A percentile compares a stretch with the other conserved stretches of the same genome.
Evolutionary conservation across 2,329 filamentous ascomycete genomes (phyloP).

Genomic region (Akanthomyces uredinophilus): DNA sequence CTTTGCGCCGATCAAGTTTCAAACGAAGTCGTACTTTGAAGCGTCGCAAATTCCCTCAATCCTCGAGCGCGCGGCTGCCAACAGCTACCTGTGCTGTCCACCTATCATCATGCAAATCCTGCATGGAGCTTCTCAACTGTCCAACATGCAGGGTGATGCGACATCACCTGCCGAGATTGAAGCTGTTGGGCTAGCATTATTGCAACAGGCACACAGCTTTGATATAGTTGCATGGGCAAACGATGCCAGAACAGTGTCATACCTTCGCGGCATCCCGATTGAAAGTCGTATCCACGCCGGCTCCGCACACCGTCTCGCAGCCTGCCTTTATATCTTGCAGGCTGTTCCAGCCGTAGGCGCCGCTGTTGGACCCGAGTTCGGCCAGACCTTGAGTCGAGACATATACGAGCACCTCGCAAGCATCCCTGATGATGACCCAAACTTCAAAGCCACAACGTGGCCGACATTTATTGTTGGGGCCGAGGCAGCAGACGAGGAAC

Average conservation of each 20-base stretch:
- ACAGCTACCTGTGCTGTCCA: constrained; percentile 44
- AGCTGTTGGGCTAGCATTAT: constrained; percentile 28
- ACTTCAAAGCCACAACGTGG: constrained; percentile 54
- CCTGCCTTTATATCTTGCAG: constrained; percentile 43
- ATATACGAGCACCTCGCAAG: constrained; percentile 42
- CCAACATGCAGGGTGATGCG: constrained; percentile 24
- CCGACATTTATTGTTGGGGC: constrained; percentile 53
- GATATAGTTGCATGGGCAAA: constrained; percentile 39
- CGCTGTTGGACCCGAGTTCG: constrained; percentile 24
- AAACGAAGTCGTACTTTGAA: constrained; percentile 30
- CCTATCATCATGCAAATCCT: constrained; percentile 40
- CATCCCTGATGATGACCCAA: constrained; percentile 43
- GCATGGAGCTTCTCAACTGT: constrained; percentile 37
- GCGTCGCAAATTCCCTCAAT: constrained; percentile 33
- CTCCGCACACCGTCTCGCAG: constrained; percentile 38
- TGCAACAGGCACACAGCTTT: constrained; percentile 34
- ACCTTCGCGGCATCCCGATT: constrained; percentile 30
- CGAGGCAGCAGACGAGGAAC: constrained; percentile 37
- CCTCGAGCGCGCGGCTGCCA: constrained; percentile 35
- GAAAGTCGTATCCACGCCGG: constrained; percentile 36
- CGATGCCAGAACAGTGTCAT: constrained; percentile 29
- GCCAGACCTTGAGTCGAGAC: constrained; percentile 36
- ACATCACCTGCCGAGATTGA: constrained; percentile 26
- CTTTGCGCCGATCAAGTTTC: constrained; percentile 33
- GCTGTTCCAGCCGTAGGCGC: constrained; percentile 29